These are phyloP conservation scores for Solanum bulbocastanum DNA, from an alignment of 257 asterid species.

Conservation along the genomic window DNA sequence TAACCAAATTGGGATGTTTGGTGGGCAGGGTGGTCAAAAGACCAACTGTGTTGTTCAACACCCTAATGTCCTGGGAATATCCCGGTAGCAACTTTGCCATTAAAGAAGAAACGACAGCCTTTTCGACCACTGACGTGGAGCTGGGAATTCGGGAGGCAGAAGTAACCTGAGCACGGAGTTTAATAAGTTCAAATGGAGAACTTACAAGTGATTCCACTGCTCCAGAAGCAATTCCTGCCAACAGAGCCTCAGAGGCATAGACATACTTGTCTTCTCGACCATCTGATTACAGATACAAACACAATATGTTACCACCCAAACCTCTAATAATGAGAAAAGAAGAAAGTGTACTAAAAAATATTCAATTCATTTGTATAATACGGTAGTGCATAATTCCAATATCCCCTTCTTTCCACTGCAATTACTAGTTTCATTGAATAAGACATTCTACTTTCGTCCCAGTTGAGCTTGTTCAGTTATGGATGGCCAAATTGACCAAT, in stretches of 20 bases:
- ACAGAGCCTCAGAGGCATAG: conserved; percentile 60
- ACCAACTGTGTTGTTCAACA: conserved; percentile 49
- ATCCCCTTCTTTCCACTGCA: not conserved
- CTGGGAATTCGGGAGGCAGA: conserved; percentile 55
- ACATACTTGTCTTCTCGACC: conserved; percentile 47
- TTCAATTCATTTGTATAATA: not conserved
- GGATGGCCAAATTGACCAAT: not conserved
- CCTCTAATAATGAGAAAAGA: not conserved
- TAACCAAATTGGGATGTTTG: conserved; percentile 40
- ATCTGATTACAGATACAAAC: conserved; percentile 25
- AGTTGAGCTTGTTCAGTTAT: not conserved
- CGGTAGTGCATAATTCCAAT: not conserved
- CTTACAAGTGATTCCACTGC: conserved; percentile 28
- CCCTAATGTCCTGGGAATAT: conserved; percentile 42
- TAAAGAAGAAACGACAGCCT: conserved; percentile 36
- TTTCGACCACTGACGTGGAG: conserved; percentile 29
- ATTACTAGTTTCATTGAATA: not conserved
- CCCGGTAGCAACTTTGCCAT: conserved; percentile 57
- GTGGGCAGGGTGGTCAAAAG: conserved; percentile 62
- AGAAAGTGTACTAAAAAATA: not conserved
- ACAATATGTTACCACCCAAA: not conserved
- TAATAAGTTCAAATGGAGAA: conserved; percentile 72
- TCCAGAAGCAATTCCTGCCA: conserved; percentile 87
- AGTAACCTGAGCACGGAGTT: conserved; percentile 84
- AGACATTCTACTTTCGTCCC: not conserved